A percentile compares a stretch with the other conserved stretches of the same genome.
Conservation (phyloP, 23 red algal genomes). For the Pyropia yezoensis region DNA sequence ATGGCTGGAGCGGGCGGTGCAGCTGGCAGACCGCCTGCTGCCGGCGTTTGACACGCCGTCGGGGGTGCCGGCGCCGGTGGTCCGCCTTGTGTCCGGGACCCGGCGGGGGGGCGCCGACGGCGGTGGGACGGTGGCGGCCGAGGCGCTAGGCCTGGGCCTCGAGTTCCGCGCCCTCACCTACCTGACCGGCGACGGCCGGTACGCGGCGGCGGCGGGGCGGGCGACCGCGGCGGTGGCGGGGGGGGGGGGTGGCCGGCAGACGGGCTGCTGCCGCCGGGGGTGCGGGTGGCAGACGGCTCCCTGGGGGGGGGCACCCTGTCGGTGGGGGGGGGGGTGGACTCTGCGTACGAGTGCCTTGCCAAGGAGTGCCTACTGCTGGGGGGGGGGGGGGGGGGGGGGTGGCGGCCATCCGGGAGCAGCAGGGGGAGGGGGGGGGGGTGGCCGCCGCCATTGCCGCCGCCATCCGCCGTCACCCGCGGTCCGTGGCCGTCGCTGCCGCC, state of each 20-base stretch:
- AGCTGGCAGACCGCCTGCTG: constrained; percentile 36
- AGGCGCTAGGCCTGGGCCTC: constrained; percentile 21
- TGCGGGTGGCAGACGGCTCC: constrained; percentile 2
- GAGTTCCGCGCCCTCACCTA: constrained; percentile 32
- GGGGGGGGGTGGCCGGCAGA: background rate
- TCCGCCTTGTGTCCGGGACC: constrained; percentile 5
- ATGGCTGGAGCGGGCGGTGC: constrained; percentile 34
- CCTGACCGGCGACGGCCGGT: constrained; percentile 17
- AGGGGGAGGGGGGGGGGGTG: no score
- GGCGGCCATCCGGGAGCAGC: no score
- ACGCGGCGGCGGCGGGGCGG: constrained; percentile 5
- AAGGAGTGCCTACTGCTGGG: constrained; percentile 28
- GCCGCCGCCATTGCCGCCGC: no score
- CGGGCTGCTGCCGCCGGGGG: constrained; percentile 7
- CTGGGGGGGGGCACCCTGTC: constrained; percentile 10
- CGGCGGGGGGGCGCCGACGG: background rate
- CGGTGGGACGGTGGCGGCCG: background rate
- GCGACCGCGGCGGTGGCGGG: constrained; percentile 2
- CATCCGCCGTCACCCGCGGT: no score
- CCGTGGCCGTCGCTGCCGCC: no score
- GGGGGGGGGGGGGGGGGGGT: background rate
- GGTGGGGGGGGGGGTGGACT: constrained; percentile 22
- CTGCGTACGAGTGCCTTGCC: constrained; percentile 28
- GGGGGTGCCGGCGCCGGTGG: constrained; percentile 2
- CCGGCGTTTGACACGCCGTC: constrained; percentile 13